Base-by-base conservation (phyloP, 2,329 filamentous ascomycete genomes). In the Atkinsonella hypoxylon region DNA sequence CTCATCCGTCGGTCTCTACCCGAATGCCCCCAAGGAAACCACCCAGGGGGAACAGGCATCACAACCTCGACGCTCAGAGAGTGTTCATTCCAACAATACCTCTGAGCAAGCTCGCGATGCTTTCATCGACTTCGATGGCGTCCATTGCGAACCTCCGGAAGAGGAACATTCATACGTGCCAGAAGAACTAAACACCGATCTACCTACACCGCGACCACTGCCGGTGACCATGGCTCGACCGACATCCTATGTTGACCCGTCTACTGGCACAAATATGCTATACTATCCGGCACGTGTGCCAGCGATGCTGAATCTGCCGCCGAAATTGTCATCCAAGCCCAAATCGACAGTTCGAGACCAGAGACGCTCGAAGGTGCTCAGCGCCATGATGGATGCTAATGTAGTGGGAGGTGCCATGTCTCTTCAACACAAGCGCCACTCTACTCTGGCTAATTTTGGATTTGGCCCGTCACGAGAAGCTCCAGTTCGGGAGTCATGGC, bases 201-300 rank as follows among this genome's bases (percentile, higher is more conserved):
- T 58, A n/a, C 55, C 57, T 54, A 62, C 55, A 44, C 64, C 54
- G 31, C 64, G 52, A 31, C 59, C 58, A 36, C 54, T 56, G 3
- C 55, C 62, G 13, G 47, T 53, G 12, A 48, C 46, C 17, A 62
- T 64, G 56, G 62, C 66, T 2, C 67, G 69, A 17, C 75, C 79
- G 11, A 74, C 77, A 54, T 81, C 81, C 1, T 83, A 82, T 63
- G 68, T 79, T 60, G 75, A 83, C 60, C 79, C 80, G 1, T 72
- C 76, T 26, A 83, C 83, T 1, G 84, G 81, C 4, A 81, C 91
- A 57, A 75, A 83, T 58, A 95, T 97, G 87, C 81, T 95, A 10
- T 97, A 85, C 67, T 98, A 98, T 64, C 93, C 93, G 13, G 93
- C 93, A 3, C 90, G 89, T 1, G 93, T 98, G 2, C 93, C 93